Evolutionary conservation across 345 rosid species (phyloP), one percentile per base, ranked within the genome.

Genomic region (Schrenkiella parvula): DNA sequence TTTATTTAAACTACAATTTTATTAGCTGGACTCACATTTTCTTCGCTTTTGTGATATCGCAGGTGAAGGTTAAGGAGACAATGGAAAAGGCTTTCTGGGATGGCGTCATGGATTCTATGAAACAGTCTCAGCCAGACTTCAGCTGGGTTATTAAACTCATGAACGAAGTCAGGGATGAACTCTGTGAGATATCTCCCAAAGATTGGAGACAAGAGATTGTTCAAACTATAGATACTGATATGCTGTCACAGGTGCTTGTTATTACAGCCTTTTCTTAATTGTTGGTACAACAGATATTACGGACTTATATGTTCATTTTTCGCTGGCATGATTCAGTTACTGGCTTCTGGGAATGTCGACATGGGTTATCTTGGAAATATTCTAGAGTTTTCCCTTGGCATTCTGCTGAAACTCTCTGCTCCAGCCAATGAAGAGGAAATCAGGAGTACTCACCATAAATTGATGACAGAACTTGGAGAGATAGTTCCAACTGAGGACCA

Each of bases 71-170:
- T 71, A 88, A 82, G 84, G 84, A 84, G 76, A 84, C 87, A 57
- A 84, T 93, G 89, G 96, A 89, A 82, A 80, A 79, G 64, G 97
- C 93, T 53, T 93, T 93, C 79, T 93, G 98, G 98, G 98, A 93
- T 66, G 80, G 88, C 26, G 64, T 91, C 43, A 74, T 81, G 80
- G 95, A 93, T 65, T 86, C 97, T 7, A 62, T 91, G 50, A 85
- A 80, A 77, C 85, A 83, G 69, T 82, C 81, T 10, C 78, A 80
- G 25, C 89, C 91, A 39, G 82, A 86, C 66, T 91, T 86, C 77
- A 87, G 82, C 41, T 72, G 91, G 64, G 84, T 88, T 66, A 48
- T 89, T 58, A 82, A 88, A 64, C 96, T 93, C 55, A 81, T 87
- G 88, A 84, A 76, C 71, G 98, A 93, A 80, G 95, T 89, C 58